Base-by-base conservation (phyloP, 2,329 filamentous ascomycete genomes). In the Zasmidium citrigriseum region DNA sequence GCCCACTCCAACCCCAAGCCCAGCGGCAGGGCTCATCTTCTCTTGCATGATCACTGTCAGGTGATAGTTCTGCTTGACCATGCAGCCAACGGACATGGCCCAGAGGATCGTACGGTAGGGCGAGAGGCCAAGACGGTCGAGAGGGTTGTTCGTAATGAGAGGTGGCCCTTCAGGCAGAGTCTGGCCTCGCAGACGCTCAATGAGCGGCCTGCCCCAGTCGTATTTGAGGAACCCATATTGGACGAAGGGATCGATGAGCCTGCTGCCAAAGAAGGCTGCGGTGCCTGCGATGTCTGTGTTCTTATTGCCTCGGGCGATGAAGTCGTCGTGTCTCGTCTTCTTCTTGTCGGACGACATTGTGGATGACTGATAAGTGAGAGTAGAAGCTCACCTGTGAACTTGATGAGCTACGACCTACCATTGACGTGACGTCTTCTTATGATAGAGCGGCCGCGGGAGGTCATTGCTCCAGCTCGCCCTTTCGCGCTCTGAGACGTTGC, bases 11-110 rank as follows among this genome's bases (percentile, higher is more conserved):
- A 88, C 76, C 2, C 70, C 57, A 0, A 78, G 45, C 0, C 83
- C 83, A 2, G 72, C 69, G 0, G 47, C 21, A 0, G 78, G 72
- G 0, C 74, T 74, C 72, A 87, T 81, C 12, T 80, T 76, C 63
- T 86, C 83, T 48, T 78, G 72, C 18, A 77, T 79, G 2, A 84
- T 69, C 23, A 64, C 65, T 1, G 76, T 67, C 14, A 81, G 72
- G 81, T 82, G 84, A 71, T 81, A 80, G 65, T 82, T 79, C 59
- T 87, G 84, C 74, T 87, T 87, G 24, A 80, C 57, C 22, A 78
- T 75, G 41, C 76, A 78, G 54, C 80, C 84, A 45, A 77, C 72
- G 21, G 80, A 75, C 81, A 87, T 84, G 54, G 71, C 73, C 4
- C 86, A 70, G 9, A 87, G 72, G 47, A 84, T 73, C 9, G 80